Base-by-base conservation (phyloP, 2,329 filamentous ascomycete genomes). In the Sarocladium strictum region DNA sequence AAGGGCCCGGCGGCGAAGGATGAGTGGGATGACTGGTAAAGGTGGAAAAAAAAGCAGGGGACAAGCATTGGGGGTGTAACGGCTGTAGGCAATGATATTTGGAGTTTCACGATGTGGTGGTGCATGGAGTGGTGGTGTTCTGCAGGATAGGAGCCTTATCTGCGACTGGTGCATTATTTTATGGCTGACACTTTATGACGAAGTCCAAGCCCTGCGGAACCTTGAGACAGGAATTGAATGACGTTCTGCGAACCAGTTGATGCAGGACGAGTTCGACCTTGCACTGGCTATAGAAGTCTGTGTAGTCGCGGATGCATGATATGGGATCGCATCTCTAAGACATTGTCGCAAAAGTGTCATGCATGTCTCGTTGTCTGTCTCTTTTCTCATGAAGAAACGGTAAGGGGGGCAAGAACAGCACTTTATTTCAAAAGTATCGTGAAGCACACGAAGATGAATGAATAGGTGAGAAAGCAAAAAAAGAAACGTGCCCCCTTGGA, bases 1-100 rank as follows among this genome's bases (percentile, higher is more conserved):
- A 66, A 67, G 24, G 62, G 66, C 60, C 60, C 66, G 14, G 65
- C 68, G 54, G 72, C 73, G 64, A 74, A 73, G 62, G 82, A 85
- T 60, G 80, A 84, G 56, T 86, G 83, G 83, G 83, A 85, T 68
- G 81, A 83, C 59, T 84, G 80, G 80, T 83, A 69, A 75, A 23
- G 11, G 56, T 17, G 53, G 27, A 24, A 35, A 37, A 54, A 58
- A 29, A 21, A 21, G 26, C 27, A 4, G n/a, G 12, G n/a, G 24
- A 7, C 3, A 15, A n/a, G 29, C 5, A n/a, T 35, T 35, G 15
- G 27, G 47, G 27, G 43, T 24, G 29, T 47, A 47, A 24, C 43
- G 43, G 43, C 23, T 47, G 19, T 47, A 29, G 43, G 43, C 29
- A 26, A 47, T 47, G 23, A 47, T 29, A 10, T 47, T 47, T 47